phyloP scores from a whole-genome alignment of 371 early-diverging fungal genomes.

The Mucor indicus region DNA sequence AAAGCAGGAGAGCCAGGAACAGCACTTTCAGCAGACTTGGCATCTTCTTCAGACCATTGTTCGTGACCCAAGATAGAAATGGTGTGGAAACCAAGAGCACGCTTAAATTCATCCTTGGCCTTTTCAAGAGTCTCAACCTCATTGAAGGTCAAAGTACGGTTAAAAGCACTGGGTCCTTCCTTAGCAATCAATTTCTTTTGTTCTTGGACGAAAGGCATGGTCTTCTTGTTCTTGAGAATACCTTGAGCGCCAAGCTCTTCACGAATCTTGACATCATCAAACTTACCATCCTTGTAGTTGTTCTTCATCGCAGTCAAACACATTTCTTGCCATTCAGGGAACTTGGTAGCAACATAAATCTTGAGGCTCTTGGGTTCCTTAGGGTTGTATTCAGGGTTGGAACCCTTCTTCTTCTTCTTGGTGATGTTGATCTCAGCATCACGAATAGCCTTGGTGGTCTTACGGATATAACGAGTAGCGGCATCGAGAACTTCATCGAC shows the following conservation, averaged over 20 bases:
- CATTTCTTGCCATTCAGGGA: constrained; percentile 94
- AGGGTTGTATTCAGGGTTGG: constrained; percentile 56
- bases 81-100: constrained; percentile 42
- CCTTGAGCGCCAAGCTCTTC: constrained; percentile 67
- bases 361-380: constrained; percentile 70
- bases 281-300: constrained; percentile 61
- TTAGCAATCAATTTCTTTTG: constrained; percentile 69
- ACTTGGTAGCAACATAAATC: constrained; percentile 74
- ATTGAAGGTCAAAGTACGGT: constrained; percentile 77
- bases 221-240: constrained; percentile 87
- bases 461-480: constrained; percentile 80
- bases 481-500: constrained; percentile 70
- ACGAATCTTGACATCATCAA: constrained; percentile 75
- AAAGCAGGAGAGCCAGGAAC: constrained; percentile 70
- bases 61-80: constrained; percentile 44
- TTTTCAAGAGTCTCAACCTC: constrained; percentile 68
- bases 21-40: constrained; percentile 54
- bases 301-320: constrained; percentile 68
- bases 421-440: constrained; percentile 77
- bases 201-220: constrained; percentile 91
- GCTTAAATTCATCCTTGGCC: constrained; percentile 52
- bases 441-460: constrained; percentile 74
- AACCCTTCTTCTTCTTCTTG: constrained; percentile 69
- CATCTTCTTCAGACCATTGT: constrained; percentile 48
- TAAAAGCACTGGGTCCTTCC: constrained; percentile 72